Evolutionary conservation across 2,329 filamentous ascomycete genomes (phyloP).

Genomic region (Penicillium expansum): DNA sequence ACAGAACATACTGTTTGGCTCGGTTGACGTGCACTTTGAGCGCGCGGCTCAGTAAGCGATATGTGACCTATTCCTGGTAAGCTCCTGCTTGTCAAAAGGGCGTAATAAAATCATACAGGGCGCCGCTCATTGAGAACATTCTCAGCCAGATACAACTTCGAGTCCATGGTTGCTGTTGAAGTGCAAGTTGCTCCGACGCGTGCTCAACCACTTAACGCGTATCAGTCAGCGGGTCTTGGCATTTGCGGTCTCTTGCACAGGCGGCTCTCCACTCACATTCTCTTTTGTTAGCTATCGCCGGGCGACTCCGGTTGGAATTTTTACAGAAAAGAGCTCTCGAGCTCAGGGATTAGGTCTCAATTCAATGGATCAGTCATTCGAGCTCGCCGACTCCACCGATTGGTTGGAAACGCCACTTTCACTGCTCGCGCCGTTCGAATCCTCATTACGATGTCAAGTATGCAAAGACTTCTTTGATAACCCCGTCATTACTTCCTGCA

Average conservation of each 20-base stretch:
- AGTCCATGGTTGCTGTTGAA: constrained; percentile 48
- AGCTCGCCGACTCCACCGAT: constrained; percentile 47
- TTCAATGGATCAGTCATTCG: constrained; percentile 38
- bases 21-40: constrained; percentile 79
- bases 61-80: constrained; percentile 65
- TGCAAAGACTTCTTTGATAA: constrained; percentile 97
- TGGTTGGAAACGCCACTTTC: constrained; percentile 49
- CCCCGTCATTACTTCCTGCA: constrained; percentile 91
- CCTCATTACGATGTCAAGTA: constrained; percentile 86
- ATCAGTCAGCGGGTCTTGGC: constrained; percentile 44
- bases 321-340: not conserved
- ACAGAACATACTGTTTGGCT: constrained; percentile 74
- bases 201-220: constrained; percentile 43
- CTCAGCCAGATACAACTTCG: constrained; percentile 70
- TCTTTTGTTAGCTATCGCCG: constrained; percentile 4
- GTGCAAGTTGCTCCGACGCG: constrained; percentile 29
- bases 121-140: constrained; percentile 73
- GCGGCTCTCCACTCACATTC: constrained; percentile 11
- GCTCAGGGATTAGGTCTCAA: not conserved
- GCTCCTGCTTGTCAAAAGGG: not conserved
- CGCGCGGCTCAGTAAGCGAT: constrained; percentile 77
- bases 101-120: constrained; percentile 53
- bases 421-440: constrained; percentile 60
- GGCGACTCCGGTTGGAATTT: not conserved
- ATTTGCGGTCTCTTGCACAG: constrained; percentile 2